These are phyloP conservation scores for Mycena latifolia DNA, from an alignment of 768 basidiomycete genomes.

Conservation along the genomic window DNA sequence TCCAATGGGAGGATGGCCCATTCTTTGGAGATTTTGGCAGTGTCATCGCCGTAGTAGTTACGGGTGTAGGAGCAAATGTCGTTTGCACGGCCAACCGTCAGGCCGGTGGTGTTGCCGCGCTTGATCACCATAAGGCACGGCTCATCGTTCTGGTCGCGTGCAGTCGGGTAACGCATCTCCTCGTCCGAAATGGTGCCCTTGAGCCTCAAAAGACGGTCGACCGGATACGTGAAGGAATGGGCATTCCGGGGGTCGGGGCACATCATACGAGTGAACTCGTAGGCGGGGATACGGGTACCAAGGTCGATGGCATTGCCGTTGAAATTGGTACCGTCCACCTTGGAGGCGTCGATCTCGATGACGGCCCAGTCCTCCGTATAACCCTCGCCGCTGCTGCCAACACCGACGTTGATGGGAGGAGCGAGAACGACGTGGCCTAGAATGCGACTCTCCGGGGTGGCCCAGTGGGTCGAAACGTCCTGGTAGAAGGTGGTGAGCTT, in stretches of 20 bases:
- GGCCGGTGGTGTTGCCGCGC: slow-evolving; percentile 43
- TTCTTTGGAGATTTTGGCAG: slow-evolving; percentile 44
- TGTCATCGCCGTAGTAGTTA: slow-evolving; percentile 25
- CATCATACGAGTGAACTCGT: background rate
- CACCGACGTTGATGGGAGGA: slow-evolving; percentile 38
- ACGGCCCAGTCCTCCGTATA: slow-evolving; percentile 45
- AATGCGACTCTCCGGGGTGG: slow-evolving; percentile 33
- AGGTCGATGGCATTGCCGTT: slow-evolving; percentile 47
- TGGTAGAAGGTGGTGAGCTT: slow-evolving; percentile 25
- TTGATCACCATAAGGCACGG: slow-evolving; percentile 51
- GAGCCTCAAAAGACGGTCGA: slow-evolving; percentile 42
- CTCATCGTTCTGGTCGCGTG: slow-evolving; percentile 38
- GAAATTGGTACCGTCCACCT: slow-evolving; percentile 36
- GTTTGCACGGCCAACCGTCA: slow-evolving; percentile 43
- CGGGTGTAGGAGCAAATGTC: slow-evolving; percentile 43
- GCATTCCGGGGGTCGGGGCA: background rate
- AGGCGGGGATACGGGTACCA: slow-evolving; percentile 7
- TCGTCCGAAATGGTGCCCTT: slow-evolving; percentile 44
- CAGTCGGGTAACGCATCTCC: slow-evolving; percentile 43
- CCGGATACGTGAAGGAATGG: slow-evolving; percentile 44
- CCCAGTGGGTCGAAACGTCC: slow-evolving; percentile 42
- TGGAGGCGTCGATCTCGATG: slow-evolving; percentile 39
- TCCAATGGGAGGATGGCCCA: slow-evolving; percentile 40
- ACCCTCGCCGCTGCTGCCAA: slow-evolving; percentile 26
- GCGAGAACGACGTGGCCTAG: slow-evolving; percentile 45